Conservation (phyloP, 2,329 filamentous ascomycete genomes). For the Arachnopeziza araneosa region DNA sequence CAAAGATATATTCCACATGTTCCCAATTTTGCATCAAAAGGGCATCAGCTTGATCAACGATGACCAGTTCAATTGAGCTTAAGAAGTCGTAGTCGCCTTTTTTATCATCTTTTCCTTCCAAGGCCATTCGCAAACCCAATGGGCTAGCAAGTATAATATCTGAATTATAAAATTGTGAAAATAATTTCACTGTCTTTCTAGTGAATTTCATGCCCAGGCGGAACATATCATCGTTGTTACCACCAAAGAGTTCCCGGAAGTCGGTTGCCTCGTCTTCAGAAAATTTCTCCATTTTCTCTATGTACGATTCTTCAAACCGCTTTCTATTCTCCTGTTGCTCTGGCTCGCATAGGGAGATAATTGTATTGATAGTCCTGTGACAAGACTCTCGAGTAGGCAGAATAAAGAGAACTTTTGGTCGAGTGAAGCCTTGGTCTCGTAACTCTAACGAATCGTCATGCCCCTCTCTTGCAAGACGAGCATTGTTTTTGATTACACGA, state of each 20-base stretch:
- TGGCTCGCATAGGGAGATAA: slow-evolving; percentile 69
- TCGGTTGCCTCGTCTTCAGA: slow-evolving; percentile 74
- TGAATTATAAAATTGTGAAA: slow-evolving; percentile 91
- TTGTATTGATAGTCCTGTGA: slow-evolving; percentile 69
- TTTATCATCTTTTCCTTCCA: slow-evolving; percentile 66
- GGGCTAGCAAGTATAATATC: slow-evolving; percentile 92
- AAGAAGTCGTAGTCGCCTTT: slow-evolving; percentile 82
- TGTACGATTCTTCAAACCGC: slow-evolving; percentile 80
- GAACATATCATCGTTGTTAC: slow-evolving; percentile 97
- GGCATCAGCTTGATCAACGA: slow-evolving; percentile 89
- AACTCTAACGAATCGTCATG: slow-evolving; percentile 63
- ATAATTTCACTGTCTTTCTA: slow-evolving; percentile 90
- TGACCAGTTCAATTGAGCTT: slow-evolving; percentile 83
- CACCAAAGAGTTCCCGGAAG: slow-evolving; percentile 83
- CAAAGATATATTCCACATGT: slow-evolving; percentile 86
- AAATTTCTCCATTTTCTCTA: slow-evolving; percentile 62
- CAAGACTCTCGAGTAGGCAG: slow-evolving; percentile 86
- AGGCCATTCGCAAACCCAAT: slow-evolving; percentile 81
- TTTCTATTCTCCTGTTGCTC: slow-evolving; percentile 95
- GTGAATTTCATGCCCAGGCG: slow-evolving; percentile 95
- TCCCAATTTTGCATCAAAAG: slow-evolving; percentile 99
- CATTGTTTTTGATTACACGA: slow-evolving; percentile 86
- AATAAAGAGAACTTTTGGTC: slow-evolving; percentile 87
- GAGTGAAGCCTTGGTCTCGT: slow-evolving; percentile 90
- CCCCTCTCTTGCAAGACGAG: slow-evolving; percentile 64